A percentile compares a stretch with the other conserved stretches of the same genome.
Conservation (phyloP, 2,329 filamentous ascomycete species). For the Verticillium alfalfae region DNA sequence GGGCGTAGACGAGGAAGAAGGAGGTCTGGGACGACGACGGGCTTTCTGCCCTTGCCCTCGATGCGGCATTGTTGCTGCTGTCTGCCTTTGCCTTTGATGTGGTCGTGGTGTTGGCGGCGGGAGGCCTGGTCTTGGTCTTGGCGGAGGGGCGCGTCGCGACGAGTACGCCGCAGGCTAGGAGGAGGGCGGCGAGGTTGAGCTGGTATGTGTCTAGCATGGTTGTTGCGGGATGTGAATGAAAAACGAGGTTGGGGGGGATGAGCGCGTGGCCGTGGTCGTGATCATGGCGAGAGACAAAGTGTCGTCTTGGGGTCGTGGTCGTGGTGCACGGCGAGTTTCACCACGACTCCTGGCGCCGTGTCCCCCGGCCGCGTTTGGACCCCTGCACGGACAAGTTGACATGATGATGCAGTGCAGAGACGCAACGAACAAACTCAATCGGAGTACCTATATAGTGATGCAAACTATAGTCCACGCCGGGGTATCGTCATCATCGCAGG, state of each 20-base stretch:
- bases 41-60: too few species aligned
- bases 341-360: background rate
- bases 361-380: background rate
- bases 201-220: conserved; percentile 24
- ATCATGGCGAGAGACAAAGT: background rate
- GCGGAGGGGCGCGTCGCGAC: conserved; percentile 13
- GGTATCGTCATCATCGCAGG: background rate
- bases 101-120: too few species aligned
- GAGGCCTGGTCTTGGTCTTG: background rate
- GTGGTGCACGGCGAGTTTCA: background rate
- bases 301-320: background rate
- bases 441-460: background rate
- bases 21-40: conserved; percentile 16
- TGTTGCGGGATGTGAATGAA: background rate
- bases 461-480: background rate
- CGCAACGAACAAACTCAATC: background rate
- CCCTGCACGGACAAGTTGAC: background rate
- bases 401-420: background rate
- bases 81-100: background rate
- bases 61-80: background rate
- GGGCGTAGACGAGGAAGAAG: conserved; percentile 38
- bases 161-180: conserved; percentile 22
- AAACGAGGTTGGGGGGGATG: background rate
- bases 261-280: background rate
- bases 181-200: conserved; percentile 23